Conservation (phyloP, 208 protist genomes). For the Blastocrithidia nonstop region DNA sequence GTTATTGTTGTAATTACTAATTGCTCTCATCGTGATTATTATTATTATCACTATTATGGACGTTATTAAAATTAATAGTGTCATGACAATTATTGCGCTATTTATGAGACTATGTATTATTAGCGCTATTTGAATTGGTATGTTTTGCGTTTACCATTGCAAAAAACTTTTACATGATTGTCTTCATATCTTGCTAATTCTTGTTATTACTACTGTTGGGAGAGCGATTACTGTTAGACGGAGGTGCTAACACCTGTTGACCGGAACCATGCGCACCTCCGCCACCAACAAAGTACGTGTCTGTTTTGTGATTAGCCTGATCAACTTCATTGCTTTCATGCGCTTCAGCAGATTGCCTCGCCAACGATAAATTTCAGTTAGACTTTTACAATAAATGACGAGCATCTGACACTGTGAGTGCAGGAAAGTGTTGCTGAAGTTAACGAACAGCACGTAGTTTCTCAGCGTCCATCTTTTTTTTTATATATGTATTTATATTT, state of each 20-base stretch:
- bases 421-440: conserved; percentile 19
- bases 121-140: conserved; percentile 5
- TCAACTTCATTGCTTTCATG: conserved; percentile 5
- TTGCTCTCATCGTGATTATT: background rate
- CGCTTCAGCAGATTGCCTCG: conserved; percentile 10
- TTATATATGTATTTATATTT: too few species aligned
- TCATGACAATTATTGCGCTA: background rate
- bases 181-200: conserved; percentile 1
- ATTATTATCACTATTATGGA: background rate
- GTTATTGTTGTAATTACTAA: background rate
- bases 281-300: conserved; percentile 45
- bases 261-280: conserved; percentile 21
- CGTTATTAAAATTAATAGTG: background rate
- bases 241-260: conserved; percentile 25
- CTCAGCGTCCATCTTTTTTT: conserved; percentile 10
- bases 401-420: conserved; percentile 13
- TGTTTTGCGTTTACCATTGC: conserved; percentile 11
- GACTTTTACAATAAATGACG: conserved; percentile 11
- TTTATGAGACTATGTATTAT: background rate
- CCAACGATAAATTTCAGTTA: conserved; percentile 20
- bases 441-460: conserved; percentile 11
- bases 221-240: conserved; percentile 4
- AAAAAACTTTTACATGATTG: conserved; percentile 19
- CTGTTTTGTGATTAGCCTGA: background rate
- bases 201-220: background rate